These are phyloP conservation scores for Kodamaea sp. DNA, from an alignment of 1,139 yeast genomes.

Conservation along the genomic window DNA sequence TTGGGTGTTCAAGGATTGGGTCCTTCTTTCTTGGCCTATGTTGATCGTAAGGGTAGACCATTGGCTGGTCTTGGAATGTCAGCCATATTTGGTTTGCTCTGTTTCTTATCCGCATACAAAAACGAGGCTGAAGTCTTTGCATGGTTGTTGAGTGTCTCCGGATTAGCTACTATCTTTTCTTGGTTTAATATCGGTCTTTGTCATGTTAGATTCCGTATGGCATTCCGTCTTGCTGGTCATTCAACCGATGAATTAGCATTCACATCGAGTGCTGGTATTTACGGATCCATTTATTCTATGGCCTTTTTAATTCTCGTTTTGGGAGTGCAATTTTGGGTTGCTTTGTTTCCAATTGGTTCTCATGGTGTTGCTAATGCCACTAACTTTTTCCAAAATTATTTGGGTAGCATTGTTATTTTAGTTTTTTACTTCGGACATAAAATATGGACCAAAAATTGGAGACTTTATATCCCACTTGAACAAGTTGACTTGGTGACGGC, in stretches of 20 bases:
- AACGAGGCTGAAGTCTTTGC: slow-evolving; percentile 34
- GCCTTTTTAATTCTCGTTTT: slow-evolving; percentile 28
- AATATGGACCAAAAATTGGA: slow-evolving; percentile 32
- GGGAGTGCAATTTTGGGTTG: slow-evolving; percentile 37
- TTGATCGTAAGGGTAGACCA: slow-evolving; percentile 43
- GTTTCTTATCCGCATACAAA: slow-evolving; percentile 42
- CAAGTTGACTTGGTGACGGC: slow-evolving; percentile 37
- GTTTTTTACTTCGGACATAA: slow-evolving; percentile 35
- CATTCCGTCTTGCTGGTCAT: slow-evolving; percentile 30
- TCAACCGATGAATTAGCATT: slow-evolving; percentile 27
- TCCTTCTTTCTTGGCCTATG: slow-evolving; percentile 33
- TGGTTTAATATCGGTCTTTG: slow-evolving; percentile 43
- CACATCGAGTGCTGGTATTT: slow-evolving; percentile 28
- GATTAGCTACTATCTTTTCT: slow-evolving; percentile 40
- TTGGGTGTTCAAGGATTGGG: slow-evolving; percentile 42
- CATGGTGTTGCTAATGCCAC: slow-evolving; percentile 26
- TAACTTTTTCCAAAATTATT: slow-evolving; percentile 36
- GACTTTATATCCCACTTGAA: slow-evolving; percentile 20
- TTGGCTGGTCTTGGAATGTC: slow-evolving; percentile 34
- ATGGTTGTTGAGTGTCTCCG: slow-evolving; percentile 43
- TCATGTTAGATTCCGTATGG: slow-evolving; percentile 38
- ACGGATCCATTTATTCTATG: slow-evolving; percentile 36
- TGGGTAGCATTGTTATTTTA: slow-evolving; percentile 32
- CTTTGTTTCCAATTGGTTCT: slow-evolving; percentile 33
- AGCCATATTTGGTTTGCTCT: slow-evolving; percentile 37